Evolutionary conservation across 116 monocot species (phyloP), one percentile per base, ranked within the genome.

Genomic region (Cymodocea nodosa): DNA sequence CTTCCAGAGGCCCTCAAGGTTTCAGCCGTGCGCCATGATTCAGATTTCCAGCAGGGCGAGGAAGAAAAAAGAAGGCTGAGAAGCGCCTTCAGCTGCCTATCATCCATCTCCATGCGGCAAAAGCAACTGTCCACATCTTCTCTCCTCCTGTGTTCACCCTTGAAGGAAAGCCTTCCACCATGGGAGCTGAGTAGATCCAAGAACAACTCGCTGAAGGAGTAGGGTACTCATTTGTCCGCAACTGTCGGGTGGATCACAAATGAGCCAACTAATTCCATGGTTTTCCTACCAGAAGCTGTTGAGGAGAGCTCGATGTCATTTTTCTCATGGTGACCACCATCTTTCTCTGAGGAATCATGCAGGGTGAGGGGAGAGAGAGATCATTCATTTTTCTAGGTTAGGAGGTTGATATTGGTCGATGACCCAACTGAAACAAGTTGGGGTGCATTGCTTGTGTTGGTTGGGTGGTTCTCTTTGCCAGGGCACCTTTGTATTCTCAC

Each of bases 1-100:
- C 77, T 93, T 34, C 93, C 93, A 0, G 79, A 83, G 66, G 68
- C 85, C 30, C 74, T 88, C 9, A 78, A 78, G 70, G 83, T 83
- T 70, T 71, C 85, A 35, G 72, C 83, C n/a, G 81, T 81, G 19
- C 64, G 62, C 0, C 76, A 87, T 52, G 85, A 82, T 39, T 83
- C 78, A 11, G 73, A 81, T 76, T 67, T 52, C 16, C 71, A 76
- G 59, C 55, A 51, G n/a, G 62, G 70, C 17, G 72, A 80, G 17
- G 68, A 69, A 4, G 88, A 87, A 76, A 93, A 80, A 63, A 77
- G 75, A 71, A 73, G 75, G n/a, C 66, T 88, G 60, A 88, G 62
- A 64, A 79, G 77, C 30, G 60, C 83, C 50, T 85, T 85, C 59
- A 71, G 76, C 68, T 85, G 82, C 60, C 62, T 87, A 39, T 82